Percentiles rank a stretch among this genome's conserved stretches.
phyloP scores from a whole-genome alignment of 2,329 filamentous ascomycete genomes.

The Catunica adiposa region DNA sequence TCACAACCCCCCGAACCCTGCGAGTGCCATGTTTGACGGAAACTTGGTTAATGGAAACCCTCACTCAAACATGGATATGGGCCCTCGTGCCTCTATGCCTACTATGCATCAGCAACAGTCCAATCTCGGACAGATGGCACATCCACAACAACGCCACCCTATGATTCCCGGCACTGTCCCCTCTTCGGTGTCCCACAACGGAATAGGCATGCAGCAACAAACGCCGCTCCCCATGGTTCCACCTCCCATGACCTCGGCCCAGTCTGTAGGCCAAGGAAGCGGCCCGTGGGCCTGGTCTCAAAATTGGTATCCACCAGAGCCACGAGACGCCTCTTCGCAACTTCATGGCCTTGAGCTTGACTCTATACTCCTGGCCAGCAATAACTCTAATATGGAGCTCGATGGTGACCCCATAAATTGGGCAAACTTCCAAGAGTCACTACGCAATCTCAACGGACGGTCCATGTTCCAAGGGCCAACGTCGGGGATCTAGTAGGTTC shows the following conservation, averaged over 20 bases:
- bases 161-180: not conserved
- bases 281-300: conserved; percentile 1
- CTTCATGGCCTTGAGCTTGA: not conserved
- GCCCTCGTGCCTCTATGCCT: too few relatives aligned
- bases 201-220: not conserved
- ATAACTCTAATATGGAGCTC: conserved; percentile 11
- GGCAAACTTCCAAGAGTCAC: conserved; percentile 8
- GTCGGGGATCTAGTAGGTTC: conserved; percentile 7
- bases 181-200: not conserved
- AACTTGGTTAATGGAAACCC: too few relatives aligned
- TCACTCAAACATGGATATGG: too few relatives aligned
- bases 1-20: too few relatives aligned
- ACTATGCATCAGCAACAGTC: not conserved
- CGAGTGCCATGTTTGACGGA: too few relatives aligned
- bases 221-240: not conserved
- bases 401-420: conserved; percentile 10
- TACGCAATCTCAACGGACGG: conserved; percentile 5
- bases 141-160: not conserved
- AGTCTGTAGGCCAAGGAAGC: not conserved
- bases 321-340: not conserved
- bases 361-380: not conserved
- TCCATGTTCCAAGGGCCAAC: conserved; percentile 3
- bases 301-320: not conserved
- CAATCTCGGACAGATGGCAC: not conserved
- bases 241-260: not conserved